phyloP scores from a whole-genome alignment of 2,329 filamentous ascomycete genomes.

The Ophiostoma angusticollis region DNA sequence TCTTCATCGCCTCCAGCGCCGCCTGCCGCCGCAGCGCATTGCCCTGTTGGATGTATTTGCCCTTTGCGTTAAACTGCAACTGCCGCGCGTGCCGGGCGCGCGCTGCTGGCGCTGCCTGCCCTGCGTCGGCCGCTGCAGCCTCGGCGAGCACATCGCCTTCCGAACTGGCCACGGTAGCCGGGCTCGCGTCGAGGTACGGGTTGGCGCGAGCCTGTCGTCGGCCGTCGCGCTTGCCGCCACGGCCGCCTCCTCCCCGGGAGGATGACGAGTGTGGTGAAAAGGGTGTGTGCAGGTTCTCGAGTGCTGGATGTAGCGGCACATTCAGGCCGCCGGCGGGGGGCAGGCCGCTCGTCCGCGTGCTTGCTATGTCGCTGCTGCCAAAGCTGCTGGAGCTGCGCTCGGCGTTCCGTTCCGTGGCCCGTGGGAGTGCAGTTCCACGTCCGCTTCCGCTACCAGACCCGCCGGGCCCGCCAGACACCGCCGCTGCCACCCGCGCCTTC shows the following conservation, averaged over 20 bases:
- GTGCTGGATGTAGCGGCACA: constrained; percentile 64
- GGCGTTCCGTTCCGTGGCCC: not conserved
- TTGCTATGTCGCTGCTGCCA: constrained; percentile 4
- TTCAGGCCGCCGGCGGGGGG: constrained; percentile 48
- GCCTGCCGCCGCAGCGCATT: constrained; percentile 80
- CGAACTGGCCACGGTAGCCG: constrained; percentile 35
- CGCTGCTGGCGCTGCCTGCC: constrained; percentile 30
- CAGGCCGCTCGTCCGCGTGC: constrained; percentile 8
- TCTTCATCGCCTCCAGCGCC: constrained; percentile 87
- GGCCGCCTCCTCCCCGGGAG: no score
- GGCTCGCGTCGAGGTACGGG: constrained; percentile 67
- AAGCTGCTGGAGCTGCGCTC: constrained; percentile 30
- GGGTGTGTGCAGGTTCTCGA: constrained; percentile 44
- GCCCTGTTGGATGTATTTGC: constrained; percentile 93
- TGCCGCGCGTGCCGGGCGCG: constrained; percentile 60
- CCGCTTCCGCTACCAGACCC: not conserved
- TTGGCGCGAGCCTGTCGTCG: constrained; percentile 32
- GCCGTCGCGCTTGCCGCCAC: constrained; percentile 8
- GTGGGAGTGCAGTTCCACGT: not conserved
- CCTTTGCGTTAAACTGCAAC: constrained; percentile 84
- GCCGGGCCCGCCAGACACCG: constrained; percentile 38
- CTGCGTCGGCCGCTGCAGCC: constrained; percentile 43
- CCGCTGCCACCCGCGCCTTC: constrained; percentile 67
- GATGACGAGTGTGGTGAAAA: constrained; percentile 27
- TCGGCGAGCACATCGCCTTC: constrained; percentile 49